Evolutionary conservation across 371 early-diverging fungal species (phyloP), one percentile per base, ranked within the genome.

Genomic region (Zychaea mexicana): DNA sequence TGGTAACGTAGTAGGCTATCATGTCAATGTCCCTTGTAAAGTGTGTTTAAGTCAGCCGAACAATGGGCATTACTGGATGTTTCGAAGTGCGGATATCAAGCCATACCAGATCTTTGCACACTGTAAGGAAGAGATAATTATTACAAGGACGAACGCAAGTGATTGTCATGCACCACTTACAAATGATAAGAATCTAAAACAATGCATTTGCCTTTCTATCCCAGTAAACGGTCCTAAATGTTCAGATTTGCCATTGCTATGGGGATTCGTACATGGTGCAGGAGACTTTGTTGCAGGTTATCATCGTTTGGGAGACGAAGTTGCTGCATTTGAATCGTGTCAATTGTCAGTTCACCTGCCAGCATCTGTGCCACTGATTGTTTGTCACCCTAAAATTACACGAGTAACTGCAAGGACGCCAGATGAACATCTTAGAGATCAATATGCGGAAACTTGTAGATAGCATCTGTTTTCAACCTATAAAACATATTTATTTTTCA

Each of bases 1-100:
- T 64, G 79, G 79, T 17, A 79, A 76, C 38, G 65, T 74, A 5
- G 72, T 79, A 24, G 79, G 79, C 13, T 79, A 79, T 32, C 77
- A 79, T 63, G 74, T 79, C 9, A 79, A 74, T 39, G 71, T 79
- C 9, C 79, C 79, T 15, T 79, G 79, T 45, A 79, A 76, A 62
- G 32, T 57, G 17, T 79, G 79, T 31, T 57, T 76, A 10, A 52
- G 68, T 33, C 72, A 76, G 53, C 68, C 74, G 0, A 72, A 74
- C 32, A 79, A 72, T 65, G 74, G 79, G 0, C 79, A 79, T 57
- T 76, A 69, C 55, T 79, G 79, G 79, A 79, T 79, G 79, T 79
- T 79, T 65, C 70, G 79, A 27, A 76, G 68, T 15, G 55, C 54
- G 31, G 67, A 61, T 21, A 57, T 74, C 2, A 58, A 38, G 33